Evolutionary conservation across 371 early-diverging fungal genomes (phyloP).

Genomic region (Mortierella sp.): DNA sequence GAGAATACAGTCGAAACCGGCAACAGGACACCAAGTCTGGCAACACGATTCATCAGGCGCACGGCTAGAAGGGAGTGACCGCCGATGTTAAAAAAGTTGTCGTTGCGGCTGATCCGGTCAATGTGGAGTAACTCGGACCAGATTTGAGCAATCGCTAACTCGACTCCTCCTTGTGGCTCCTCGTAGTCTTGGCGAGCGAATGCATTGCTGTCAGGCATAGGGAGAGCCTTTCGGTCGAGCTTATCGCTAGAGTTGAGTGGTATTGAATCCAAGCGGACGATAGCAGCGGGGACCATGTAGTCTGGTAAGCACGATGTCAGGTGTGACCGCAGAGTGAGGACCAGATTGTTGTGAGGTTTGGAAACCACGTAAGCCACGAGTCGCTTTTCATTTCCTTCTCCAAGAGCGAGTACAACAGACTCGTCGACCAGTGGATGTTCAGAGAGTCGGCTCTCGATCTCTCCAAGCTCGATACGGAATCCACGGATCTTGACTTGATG

Average conservation of each 20-base stretch:
- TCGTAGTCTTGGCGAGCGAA: conserved; percentile 3
- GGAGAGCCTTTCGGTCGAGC: too few species aligned
- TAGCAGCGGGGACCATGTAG: conserved; percentile 30
- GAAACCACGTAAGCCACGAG: conserved; percentile 18
- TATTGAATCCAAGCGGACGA: too few species aligned
- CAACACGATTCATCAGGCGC: neutral
- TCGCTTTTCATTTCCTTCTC: conserved; percentile 2
- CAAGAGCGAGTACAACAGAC: conserved; percentile 9
- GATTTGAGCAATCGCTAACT: conserved; percentile 5
- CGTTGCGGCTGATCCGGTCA: conserved; percentile 17
- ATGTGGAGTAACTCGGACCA: conserved; percentile 14
- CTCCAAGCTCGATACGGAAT: conserved; percentile 57
- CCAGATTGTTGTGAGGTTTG: neutral
- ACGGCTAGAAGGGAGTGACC: neutral
- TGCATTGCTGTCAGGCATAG: conserved; percentile 1
- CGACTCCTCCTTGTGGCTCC: conserved; percentile 6
- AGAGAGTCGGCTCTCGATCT: conserved; percentile 31
- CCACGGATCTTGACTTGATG: conserved; percentile 58
- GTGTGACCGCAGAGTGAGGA: neutral
- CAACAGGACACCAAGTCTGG: neutral
- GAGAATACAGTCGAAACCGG: neutral
- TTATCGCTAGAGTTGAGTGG: too few species aligned
- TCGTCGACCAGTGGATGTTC: conserved; percentile 12
- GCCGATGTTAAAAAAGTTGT: conserved; percentile 17
- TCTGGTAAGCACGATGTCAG: conserved; percentile 14